phyloP scores from a whole-genome alignment of 495 filamentous ascomycete genomes.

The Penicillium parvum region DNA sequence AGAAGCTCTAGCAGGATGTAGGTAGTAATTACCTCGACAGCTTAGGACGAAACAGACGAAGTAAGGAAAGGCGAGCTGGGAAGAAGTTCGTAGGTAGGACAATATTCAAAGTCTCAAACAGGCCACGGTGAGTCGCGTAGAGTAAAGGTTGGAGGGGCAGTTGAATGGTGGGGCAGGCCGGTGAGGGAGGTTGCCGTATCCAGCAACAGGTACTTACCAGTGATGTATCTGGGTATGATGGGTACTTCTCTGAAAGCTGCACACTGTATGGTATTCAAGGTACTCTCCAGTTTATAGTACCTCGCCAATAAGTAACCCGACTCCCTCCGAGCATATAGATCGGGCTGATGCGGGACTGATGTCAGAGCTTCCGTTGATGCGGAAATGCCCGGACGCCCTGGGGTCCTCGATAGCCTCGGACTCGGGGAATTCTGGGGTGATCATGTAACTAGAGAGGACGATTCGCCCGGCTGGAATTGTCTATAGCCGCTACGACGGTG shows the following conservation, averaged over 20 bases:
- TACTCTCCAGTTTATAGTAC: slow-evolving; percentile 6
- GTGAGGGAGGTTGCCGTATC: slow-evolving; percentile 22
- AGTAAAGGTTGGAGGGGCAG: slow-evolving; percentile 25
- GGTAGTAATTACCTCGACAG: slow-evolving; percentile 12
- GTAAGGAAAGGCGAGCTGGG: neutral
- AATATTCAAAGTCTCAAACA: slow-evolving; percentile 18
- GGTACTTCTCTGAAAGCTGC: slow-evolving; percentile 4
- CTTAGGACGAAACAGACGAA: slow-evolving; percentile 7
- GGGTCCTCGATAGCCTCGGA: slow-evolving; percentile 38
- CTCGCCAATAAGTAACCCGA: slow-evolving; percentile 5
- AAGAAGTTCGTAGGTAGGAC: neutral
- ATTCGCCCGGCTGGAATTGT: slow-evolving; percentile 19
- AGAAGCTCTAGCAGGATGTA: neutral
- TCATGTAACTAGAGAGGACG: neutral
- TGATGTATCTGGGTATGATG: slow-evolving; percentile 7
- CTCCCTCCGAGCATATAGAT: slow-evolving; percentile 31
- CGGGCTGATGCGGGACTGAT: slow-evolving; percentile 51
- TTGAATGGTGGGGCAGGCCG: slow-evolving; percentile 22
- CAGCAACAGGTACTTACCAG: slow-evolving; percentile 13
- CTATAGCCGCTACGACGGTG: slow-evolving; percentile 20
- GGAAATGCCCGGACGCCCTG: slow-evolving; percentile 32
- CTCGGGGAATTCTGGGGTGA: slow-evolving; percentile 20
- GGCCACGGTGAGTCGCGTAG: slow-evolving; percentile 29
- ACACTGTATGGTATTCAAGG: neutral
- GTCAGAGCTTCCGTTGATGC: slow-evolving; percentile 34